Evolutionary conservation across 2,329 filamentous ascomycete species (phyloP).

Genomic region (Ophiostoma ulmi): DNA sequence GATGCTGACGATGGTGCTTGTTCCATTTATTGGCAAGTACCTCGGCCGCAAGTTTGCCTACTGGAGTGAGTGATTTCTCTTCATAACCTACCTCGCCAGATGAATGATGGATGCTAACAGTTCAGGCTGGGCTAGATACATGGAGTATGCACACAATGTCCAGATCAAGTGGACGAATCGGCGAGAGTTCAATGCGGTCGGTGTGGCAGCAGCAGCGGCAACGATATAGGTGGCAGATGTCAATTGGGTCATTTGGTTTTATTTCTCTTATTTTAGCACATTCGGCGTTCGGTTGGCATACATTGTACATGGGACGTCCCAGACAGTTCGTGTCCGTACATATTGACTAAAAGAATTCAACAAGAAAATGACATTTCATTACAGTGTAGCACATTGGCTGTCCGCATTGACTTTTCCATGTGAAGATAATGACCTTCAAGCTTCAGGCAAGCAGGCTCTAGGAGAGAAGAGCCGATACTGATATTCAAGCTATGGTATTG

Average conservation of each 20-base stretch:
- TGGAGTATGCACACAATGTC: constrained; percentile 86
- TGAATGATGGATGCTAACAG: background rate
- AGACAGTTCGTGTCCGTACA: constrained; percentile 1
- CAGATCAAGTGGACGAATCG: constrained; percentile 64
- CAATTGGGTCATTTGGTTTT: background rate
- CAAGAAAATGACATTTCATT: background rate
- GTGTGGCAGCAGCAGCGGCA: constrained; percentile 56
- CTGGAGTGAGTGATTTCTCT: constrained; percentile 64
- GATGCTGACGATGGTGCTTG: constrained; percentile 85
- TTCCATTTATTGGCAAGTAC: constrained; percentile 92
- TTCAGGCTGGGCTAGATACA: constrained; percentile 83
- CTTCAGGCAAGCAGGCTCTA: too few relatives aligned
- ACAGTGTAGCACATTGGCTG: background rate
- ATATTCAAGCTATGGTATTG: too few relatives aligned
- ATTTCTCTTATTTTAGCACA: constrained; percentile 1
- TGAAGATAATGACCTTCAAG: background rate
- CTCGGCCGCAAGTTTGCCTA: constrained; percentile 92
- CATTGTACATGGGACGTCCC: constrained; percentile 15
- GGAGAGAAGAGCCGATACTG: background rate
- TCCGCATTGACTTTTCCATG: background rate
- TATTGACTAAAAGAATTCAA: background rate
- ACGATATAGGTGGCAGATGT: constrained; percentile 39
- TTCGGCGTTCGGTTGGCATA: constrained; percentile 13
- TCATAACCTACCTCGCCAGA: background rate
- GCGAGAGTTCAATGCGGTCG: constrained; percentile 56